Evolutionary conservation across 2,329 filamentous ascomycete genomes (phyloP), one percentile per base, ranked within the genome.

Genomic region (Emmonsiellopsis sp.): DNA sequence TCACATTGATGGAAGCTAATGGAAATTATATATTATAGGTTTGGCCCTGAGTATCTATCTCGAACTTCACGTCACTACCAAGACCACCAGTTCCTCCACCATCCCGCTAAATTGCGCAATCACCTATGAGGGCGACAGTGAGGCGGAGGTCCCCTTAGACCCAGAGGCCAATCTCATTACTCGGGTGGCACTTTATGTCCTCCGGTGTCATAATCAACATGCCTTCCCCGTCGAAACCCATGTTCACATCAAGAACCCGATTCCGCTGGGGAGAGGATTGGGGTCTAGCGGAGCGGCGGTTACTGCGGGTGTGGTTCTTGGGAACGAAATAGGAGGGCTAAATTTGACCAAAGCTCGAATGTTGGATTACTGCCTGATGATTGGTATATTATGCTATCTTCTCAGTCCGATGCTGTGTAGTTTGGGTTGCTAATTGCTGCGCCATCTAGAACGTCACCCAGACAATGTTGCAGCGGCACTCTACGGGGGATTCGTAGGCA

Each of bases 351-450:
- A 88, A 64, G 86, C 89, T 59, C 80, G 93, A 40, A 81, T 98
- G 67, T 85, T 98, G 63, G 93, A 98, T 73, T 98, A 90, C 70
- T 95, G 89, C 67, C 77, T 98, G 61, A 98, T 98, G 93, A 95
- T 96, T 71, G 88, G 85, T 86, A 70, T 60, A 75, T 67, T 41
- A 32, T 26, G 26, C 9, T 16, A 4, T 51, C 13, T 20, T 40
- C 16, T 38, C 44, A 35, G 44, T 51, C 35, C 52, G 34, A 30
- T 65, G 54, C 62, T 16, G 11, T 38, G 26, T 30, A 46, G 16
- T 9, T 30, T 26, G 15, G 10, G 32, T 46, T 44, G 20, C 52
- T 56, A 13, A 49, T 8, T n/a, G 41, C 15, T 26, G 20, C 31
- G 40, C 16, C 32, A 10, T 20, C 46, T 62, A 71, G 68, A 95